phyloP scores from a whole-genome alignment of 192 early-diverging fungal species.

The Coemansia sp. region DNA sequence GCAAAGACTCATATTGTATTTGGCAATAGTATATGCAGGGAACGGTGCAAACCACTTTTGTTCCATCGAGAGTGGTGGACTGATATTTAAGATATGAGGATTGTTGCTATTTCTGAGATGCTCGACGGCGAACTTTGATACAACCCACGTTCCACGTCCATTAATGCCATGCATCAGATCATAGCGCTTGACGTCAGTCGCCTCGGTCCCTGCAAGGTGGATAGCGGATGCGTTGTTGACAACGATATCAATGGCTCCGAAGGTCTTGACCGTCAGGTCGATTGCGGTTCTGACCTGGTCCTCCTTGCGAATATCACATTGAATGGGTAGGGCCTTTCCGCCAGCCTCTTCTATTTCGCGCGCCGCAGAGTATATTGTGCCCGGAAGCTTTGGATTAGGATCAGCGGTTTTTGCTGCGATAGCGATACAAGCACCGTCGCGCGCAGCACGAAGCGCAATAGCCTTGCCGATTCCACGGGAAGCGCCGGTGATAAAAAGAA shows the following conservation, averaged over 20 bases:
- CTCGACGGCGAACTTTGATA: constrained; percentile 65
- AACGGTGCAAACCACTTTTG: constrained; percentile 68
- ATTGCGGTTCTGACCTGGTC: constrained; percentile 70
- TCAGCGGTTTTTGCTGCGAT: constrained; percentile 77
- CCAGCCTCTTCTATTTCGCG: constrained; percentile 71
- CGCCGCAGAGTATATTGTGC: constrained; percentile 81
- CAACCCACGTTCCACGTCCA: constrained; percentile 77
- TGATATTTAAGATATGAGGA: constrained; percentile 74
- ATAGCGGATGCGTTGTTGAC: constrained; percentile 85
- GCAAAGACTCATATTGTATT: constrained; percentile 75
- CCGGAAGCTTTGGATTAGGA: constrained; percentile 74
- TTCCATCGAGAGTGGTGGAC: constrained; percentile 69
- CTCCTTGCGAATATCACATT: constrained; percentile 84
- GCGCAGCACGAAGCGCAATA: constrained; percentile 69
- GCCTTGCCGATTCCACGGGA: constrained; percentile 80
- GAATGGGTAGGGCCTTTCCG: constrained; percentile 72
- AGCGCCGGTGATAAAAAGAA: constrained; percentile 61
- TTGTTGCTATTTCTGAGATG: constrained; percentile 69
- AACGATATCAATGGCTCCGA: constrained; percentile 82
- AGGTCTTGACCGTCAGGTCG: constrained; percentile 61
- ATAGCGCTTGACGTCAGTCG: constrained; percentile 63
- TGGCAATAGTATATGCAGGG: constrained; percentile 69
- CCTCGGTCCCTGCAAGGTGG: constrained; percentile 62
- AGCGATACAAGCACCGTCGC: constrained; percentile 70
- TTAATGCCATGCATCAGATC: constrained; percentile 80